These are phyloP conservation scores for Kodamaea alishanica DNA, from an alignment of 1,139 yeast species.

Conservation along the genomic window DNA sequence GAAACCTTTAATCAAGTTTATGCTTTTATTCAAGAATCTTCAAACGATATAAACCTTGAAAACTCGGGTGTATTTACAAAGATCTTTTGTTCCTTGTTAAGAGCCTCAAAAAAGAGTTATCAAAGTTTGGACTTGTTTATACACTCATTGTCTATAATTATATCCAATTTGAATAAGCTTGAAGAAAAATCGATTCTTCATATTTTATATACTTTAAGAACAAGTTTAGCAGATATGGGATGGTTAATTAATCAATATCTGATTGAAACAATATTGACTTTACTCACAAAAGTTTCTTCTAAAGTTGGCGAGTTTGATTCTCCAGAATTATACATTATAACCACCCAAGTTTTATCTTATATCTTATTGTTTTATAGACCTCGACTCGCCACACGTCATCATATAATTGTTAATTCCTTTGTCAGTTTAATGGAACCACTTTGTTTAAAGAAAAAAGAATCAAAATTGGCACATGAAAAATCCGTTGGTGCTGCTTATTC, in stretches of 20 bases:
- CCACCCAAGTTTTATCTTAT: slow-evolving; percentile 49
- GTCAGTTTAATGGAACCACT: slow-evolving; percentile 47
- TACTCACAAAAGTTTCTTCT: slow-evolving; percentile 26
- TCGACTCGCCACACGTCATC: slow-evolving; percentile 70
- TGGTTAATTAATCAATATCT: slow-evolving; percentile 70
- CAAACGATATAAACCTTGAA: slow-evolving; percentile 8
- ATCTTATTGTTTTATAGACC: slow-evolving; percentile 65
- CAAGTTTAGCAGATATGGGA: slow-evolving; percentile 43
- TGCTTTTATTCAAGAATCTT: slow-evolving; percentile 10
- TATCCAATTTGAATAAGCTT: slow-evolving; percentile 7
- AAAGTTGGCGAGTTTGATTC: slow-evolving; percentile 3
- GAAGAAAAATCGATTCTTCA: slow-evolving; percentile 6
- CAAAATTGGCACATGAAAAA: slow-evolving; percentile 16
- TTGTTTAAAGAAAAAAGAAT: slow-evolving; percentile 21
- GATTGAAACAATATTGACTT: slow-evolving; percentile 49
- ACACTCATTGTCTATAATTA: slow-evolving; percentile 10
- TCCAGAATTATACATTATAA: slow-evolving; percentile 26
- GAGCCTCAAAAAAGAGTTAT: slow-evolving; percentile 4
- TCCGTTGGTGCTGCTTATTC: slow-evolving; percentile 45
- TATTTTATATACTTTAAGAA: slow-evolving; percentile 27
- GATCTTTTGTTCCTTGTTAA: slow-evolving; percentile 8
- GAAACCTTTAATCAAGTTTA: slow-evolving; percentile 10
- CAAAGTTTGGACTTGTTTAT: slow-evolving; percentile 12
- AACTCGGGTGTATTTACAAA: slow-evolving; percentile 6
- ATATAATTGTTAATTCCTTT: slow-evolving; percentile 51